Percentiles rank a stretch among this genome's conserved stretches.
Conservation (phyloP, 1,284 basidiomycete species). For the Naganishia sp. region DNA sequence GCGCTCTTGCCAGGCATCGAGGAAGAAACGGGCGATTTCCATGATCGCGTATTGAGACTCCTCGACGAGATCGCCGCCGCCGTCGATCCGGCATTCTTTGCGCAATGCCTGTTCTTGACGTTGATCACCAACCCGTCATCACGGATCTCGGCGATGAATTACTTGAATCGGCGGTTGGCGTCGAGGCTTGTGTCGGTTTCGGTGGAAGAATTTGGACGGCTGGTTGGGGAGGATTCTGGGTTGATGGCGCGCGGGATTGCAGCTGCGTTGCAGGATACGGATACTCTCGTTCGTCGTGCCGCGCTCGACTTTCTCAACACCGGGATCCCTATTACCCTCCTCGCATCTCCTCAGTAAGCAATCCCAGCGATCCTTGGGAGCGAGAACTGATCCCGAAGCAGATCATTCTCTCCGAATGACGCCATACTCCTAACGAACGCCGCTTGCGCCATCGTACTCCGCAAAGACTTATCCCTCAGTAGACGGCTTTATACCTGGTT, state of each 20-base stretch:
- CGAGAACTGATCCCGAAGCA: not conserved
- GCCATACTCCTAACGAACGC: conserved; percentile 74
- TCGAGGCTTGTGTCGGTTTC: not conserved
- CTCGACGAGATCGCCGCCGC: conserved; percentile 80
- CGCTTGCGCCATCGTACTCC: conserved; percentile 67
- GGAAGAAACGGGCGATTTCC: conserved; percentile 94
- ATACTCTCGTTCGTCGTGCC: conserved; percentile 78
- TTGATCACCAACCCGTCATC: conserved; percentile 87
- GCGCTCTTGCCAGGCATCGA: conserved; percentile 90
- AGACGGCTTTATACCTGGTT: conserved; percentile 92
- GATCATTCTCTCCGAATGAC: conserved; percentile 58
- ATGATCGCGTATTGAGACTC: conserved; percentile 84
- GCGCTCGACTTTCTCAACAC: conserved; percentile 78
- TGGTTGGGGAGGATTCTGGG: conserved; percentile 79
- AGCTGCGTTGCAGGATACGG: conserved; percentile 84
- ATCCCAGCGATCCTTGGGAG: too few relatives aligned
- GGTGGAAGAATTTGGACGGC: not conserved
- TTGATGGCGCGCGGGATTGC: conserved; percentile 90
- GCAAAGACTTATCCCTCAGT: conserved; percentile 89
- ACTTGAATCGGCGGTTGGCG: conserved; percentile 76
- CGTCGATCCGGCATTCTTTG: conserved; percentile 82
- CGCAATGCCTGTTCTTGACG: conserved; percentile 91
- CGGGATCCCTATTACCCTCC: conserved; percentile 74
- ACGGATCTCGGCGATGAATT: conserved; percentile 83
- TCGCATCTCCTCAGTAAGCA: conserved; percentile 42